A percentile compares a stretch with the other conserved stretches of the same genome.
These are phyloP conservation scores for Candida odintsovae DNA, from an alignment of 805 yeast species.

Conservation along the genomic window DNA sequence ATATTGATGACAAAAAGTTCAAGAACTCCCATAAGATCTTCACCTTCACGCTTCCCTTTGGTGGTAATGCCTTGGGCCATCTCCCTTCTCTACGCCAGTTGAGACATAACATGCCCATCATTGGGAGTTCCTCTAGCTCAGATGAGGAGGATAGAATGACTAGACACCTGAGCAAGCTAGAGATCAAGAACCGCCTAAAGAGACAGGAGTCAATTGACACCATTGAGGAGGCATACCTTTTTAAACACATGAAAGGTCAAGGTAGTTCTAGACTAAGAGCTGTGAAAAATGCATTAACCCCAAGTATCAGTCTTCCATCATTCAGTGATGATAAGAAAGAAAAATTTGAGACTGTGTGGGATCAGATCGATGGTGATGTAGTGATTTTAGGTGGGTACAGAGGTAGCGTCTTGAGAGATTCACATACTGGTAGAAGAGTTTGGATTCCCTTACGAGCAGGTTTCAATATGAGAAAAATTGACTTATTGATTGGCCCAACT, in stretches of 20 bases:
- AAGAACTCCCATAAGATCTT: conserved; percentile 28
- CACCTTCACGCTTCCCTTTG: conserved; percentile 34
- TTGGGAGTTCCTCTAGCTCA: conserved; percentile 11
- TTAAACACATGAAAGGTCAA: conserved; percentile 43
- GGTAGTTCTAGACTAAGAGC: conserved; percentile 70
- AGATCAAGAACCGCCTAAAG: conserved; percentile 28
- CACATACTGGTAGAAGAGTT: conserved; percentile 54
- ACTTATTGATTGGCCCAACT: conserved; percentile 66
- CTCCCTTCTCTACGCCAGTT: conserved; percentile 19
- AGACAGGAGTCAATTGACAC: conserved; percentile 57
- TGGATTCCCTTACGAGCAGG: conserved; percentile 93
- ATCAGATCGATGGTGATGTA: conserved; percentile 68
- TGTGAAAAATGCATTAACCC: conserved; percentile 53
- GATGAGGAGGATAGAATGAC: conserved; percentile 9
- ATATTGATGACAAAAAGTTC: conserved; percentile 11
- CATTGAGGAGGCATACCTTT: conserved; percentile 56
- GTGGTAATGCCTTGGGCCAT: conserved; percentile 25
- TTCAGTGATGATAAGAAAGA: conserved; percentile 17
- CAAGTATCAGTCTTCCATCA: conserved; percentile 30
- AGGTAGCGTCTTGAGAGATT: conserved; percentile 71
- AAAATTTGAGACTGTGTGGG: conserved; percentile 39
- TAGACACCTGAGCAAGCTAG: conserved; percentile 10
- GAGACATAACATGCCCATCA: conserved; percentile 14
- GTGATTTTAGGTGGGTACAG: conserved; percentile 85
- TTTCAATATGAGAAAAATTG: conserved; percentile 61